Evolutionary conservation across 371 early-diverging fungal species (phyloP), one percentile per base, ranked within the genome.

Genomic region (Rhizopus stolonifer): DNA sequence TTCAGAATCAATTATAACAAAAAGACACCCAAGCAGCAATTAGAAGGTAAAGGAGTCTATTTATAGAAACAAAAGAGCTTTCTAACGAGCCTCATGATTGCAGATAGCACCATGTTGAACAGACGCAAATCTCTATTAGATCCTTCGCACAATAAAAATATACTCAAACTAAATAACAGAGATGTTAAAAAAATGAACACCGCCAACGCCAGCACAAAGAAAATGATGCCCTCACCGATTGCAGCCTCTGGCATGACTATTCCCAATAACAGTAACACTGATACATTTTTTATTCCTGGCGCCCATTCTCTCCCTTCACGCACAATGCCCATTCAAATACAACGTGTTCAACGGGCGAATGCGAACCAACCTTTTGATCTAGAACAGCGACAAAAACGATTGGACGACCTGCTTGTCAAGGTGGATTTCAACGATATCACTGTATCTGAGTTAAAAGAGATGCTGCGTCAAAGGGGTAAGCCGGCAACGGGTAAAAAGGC

Each of bases 391-490:
- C 69, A 74, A 43, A 69, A 67, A n/a, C 60, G 67, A 40, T 53
- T 87, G 33, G 86, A 90, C 56, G 82, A 82, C 31, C 82, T 81
- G 32, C 72, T 90, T 45, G 77, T 74, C 14, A 78, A 74, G 24
- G 80, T 84, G 10, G 77, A 90, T 46, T 88, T 88, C 60, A 81
- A 87, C 18, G 90, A 90, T 62, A 82, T 90, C 25, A 90, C 90
- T 0, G 90, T 90, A 0, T 67, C 82, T 6, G 88, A 88, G 61
- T 67, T 90, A 25, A 90, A 90, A 56, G 89, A 90, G 21, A 80
- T 87, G 79, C 55, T 90, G 25, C 65, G 87, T 22, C 80, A 83
- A 52, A 74, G 90, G 21, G 85, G 87, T 1, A 82, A 84, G 39
- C 86, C 83, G 13, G 83, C 86, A 9, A 80, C 84, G 3, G 90